phyloP scores from a whole-genome alignment of 768 basidiomycete species.

The Chalciporus piperatus region DNA sequence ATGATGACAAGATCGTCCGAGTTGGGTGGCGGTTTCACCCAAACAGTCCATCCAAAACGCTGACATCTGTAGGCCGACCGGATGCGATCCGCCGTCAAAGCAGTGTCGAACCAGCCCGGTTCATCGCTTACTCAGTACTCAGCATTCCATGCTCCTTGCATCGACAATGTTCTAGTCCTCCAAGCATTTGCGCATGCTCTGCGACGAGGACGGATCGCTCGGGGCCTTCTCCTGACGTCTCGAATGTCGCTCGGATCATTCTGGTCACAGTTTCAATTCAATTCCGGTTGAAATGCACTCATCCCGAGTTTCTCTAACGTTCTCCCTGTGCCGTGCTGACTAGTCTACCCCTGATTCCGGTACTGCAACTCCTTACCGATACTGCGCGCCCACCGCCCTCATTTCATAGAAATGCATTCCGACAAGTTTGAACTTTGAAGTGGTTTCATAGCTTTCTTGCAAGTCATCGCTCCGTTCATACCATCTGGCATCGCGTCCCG shows the following conservation, averaged over 20 bases:
- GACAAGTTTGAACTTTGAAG: too few relatives aligned
- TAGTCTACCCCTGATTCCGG: too few relatives aligned
- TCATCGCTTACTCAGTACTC: slow-evolving; percentile 5
- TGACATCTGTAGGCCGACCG: not conserved
- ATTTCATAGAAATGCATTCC: too few relatives aligned
- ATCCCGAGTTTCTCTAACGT: not conserved
- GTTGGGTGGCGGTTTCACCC: slow-evolving; percentile 11
- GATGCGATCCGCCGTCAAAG: slow-evolving; percentile 8
- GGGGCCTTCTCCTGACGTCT: not conserved
- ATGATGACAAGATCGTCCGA: slow-evolving; percentile 17
- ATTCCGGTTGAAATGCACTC: not conserved
- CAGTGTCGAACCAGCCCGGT: slow-evolving; percentile 20
- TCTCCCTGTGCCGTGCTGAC: too few relatives aligned
- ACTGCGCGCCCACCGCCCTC: too few relatives aligned
- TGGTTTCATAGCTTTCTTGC: too few relatives aligned
- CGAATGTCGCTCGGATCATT: not conserved
- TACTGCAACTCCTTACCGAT: too few relatives aligned
- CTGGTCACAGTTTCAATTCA: not conserved
- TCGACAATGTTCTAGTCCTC: slow-evolving; percentile 1
- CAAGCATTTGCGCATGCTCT: slow-evolving; percentile 1
- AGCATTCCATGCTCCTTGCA: slow-evolving; percentile 1
- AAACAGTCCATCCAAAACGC: not conserved
- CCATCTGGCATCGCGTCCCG: not conserved
- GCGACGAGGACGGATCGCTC: slow-evolving; percentile 26
- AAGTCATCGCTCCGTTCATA: too few relatives aligned